Evolutionary conservation across 176 grass and related monocot species (phyloP).

Genomic region (Eragrostis curvula): DNA sequence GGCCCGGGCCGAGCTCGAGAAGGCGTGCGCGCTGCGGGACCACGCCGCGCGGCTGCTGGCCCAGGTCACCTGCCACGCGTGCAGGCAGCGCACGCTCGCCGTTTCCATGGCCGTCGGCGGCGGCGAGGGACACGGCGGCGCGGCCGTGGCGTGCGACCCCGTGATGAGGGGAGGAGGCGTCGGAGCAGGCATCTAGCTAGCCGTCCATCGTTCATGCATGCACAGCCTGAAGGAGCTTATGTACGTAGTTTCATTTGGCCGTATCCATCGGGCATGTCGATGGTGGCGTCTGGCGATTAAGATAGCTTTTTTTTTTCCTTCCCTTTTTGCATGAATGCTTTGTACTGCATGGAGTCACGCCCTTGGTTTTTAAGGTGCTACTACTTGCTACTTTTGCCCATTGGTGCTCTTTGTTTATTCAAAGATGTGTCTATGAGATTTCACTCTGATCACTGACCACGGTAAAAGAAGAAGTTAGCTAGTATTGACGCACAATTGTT

Average conservation of each 20-base stretch:
- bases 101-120: slow-evolving; percentile 24
- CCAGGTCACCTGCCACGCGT: slow-evolving; percentile 88
- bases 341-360: not conserved
- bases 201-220: not conserved
- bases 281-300: not conserved
- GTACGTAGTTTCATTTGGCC: not conserved
- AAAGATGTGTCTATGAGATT: not conserved
- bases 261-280: not conserved
- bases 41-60: slow-evolving; percentile 63
- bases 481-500: not conserved
- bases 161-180: slow-evolving; percentile 44
- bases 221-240: too few species aligned
- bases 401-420: not conserved
- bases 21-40: slow-evolving; percentile 65
- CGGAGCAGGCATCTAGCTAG: slow-evolving; percentile 35
- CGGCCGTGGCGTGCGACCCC: slow-evolving; percentile 43
- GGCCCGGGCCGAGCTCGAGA: slow-evolving; percentile 69
- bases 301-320: not conserved
- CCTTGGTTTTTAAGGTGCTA: slow-evolving; percentile 10
- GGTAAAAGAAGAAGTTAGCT: too few species aligned
- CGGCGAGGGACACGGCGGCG: slow-evolving; percentile 34
- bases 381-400: not conserved
- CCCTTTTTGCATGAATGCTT: not conserved
- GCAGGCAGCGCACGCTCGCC: slow-evolving; percentile 59
- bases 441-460: not conserved